Evolutionary conservation across 2,329 filamentous ascomycete genomes (phyloP).

Genomic region (Plenodomus tracheiphilus): DNA sequence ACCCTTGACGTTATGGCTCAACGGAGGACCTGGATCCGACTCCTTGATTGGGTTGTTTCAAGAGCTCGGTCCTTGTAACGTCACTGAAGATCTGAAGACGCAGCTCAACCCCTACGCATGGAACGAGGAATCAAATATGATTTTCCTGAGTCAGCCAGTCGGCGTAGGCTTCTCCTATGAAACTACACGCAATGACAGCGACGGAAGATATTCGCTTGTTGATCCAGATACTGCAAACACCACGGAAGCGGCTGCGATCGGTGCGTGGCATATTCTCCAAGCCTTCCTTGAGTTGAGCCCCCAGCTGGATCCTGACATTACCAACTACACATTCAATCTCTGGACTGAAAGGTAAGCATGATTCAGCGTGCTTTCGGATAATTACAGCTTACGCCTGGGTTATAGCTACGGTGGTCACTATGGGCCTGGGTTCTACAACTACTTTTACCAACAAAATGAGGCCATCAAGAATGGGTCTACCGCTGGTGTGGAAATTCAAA

Average conservation of each 20-base stretch:
- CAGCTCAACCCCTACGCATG: constrained; percentile 45
- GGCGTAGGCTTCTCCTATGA: constrained; percentile 48
- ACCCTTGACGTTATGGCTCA: constrained; percentile 53
- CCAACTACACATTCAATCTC: constrained; percentile 56
- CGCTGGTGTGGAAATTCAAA: constrained; percentile 55
- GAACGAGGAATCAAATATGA: constrained; percentile 46
- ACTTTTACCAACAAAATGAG: constrained; percentile 61
- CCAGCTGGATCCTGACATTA: constrained; percentile 54
- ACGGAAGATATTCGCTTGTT: constrained; percentile 38
- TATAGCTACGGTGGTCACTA: constrained; percentile 51
- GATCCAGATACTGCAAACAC: constrained; percentile 37
- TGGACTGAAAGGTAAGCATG: constrained; percentile 48
- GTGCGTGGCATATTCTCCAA: constrained; percentile 43
- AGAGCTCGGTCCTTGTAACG: constrained; percentile 31
- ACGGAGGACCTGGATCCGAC: constrained; percentile 56
- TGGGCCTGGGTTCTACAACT: constrained; percentile 58
- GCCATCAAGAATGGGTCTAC: constrained; percentile 53
- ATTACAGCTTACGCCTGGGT: no score
- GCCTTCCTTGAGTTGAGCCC: constrained; percentile 41
- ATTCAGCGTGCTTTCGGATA: neutral
- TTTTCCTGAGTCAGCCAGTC: constrained; percentile 46
- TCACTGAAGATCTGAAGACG: constrained; percentile 43
- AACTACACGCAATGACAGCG: constrained; percentile 24
- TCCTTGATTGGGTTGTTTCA: constrained; percentile 62
- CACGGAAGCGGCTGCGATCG: constrained; percentile 38